Conservation (phyloP, 306 rosid species). For the Mucuna pruriens region DNA sequence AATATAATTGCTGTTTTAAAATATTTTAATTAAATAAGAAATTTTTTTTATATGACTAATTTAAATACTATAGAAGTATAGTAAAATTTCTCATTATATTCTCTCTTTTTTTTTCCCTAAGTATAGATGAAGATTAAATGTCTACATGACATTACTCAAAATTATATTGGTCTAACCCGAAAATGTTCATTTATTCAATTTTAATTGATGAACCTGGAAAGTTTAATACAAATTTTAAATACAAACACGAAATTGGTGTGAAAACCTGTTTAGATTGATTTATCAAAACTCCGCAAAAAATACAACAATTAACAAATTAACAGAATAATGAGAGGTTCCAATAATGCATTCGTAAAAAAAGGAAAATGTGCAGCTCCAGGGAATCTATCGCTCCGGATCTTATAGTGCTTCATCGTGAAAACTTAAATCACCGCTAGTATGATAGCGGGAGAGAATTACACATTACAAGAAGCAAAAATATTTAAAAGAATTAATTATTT, state of each 20-base stretch:
- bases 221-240: not conserved
- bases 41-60: no score
- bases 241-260: not conserved
- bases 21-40: no score
- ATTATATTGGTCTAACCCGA: not conserved
- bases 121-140: no score
- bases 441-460: conserved; percentile 32
- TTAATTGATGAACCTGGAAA: not conserved
- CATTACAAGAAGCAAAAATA: conserved; percentile 41
- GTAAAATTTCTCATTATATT: no score
- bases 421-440: conserved; percentile 13
- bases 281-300: not conserved
- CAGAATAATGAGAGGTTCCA: not conserved
- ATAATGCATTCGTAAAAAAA: not conserved
- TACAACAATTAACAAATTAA: not conserved
- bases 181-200: not conserved
- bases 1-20: no score
- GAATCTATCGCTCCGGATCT: not conserved
- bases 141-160: no score
- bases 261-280: not conserved
- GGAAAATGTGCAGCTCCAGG: not conserved
- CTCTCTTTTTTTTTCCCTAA: no score
- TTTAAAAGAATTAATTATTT: conserved; percentile 58
- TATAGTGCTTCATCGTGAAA: not conserved
- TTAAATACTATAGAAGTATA: no score